Conservation (phyloP, 495 filamentous ascomycete species). For the Penicillium dipodomyicola region DNA sequence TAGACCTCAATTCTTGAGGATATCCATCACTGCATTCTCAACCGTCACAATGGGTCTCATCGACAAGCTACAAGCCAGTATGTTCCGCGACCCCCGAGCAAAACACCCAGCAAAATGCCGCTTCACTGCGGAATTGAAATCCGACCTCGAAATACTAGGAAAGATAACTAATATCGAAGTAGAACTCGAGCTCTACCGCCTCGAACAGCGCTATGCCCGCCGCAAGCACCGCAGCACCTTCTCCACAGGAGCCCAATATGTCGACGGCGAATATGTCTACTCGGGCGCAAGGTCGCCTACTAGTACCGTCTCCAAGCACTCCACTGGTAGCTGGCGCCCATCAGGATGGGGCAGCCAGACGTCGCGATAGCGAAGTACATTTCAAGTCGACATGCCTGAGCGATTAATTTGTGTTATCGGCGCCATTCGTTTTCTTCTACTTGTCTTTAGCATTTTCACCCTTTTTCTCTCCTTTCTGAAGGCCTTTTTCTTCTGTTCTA, state of each 20-base stretch:
- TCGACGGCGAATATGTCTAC: slow-evolving; percentile 91
- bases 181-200: slow-evolving; percentile 83
- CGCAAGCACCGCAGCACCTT: slow-evolving; percentile 84
- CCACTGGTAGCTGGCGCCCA: slow-evolving; percentile 43
- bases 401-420: slow-evolving; percentile 7
- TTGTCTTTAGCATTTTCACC: slow-evolving; percentile 10
- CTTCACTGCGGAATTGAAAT: not conserved
- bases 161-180: slow-evolving; percentile 23
- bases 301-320: slow-evolving; percentile 43
- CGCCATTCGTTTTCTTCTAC: slow-evolving; percentile 9
- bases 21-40: slow-evolving; percentile 1
- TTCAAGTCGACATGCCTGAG: slow-evolving; percentile 2
- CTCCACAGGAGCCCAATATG: slow-evolving; percentile 79
- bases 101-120: not conserved
- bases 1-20: not conserved
- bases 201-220: slow-evolving; percentile 89
- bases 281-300: slow-evolving; percentile 38
- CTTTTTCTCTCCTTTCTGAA: not conserved
- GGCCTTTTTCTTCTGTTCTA: not conserved
- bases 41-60: slow-evolving; percentile 43
- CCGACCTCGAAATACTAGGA: not conserved
- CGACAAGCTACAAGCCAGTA: slow-evolving; percentile 58
- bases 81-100: slow-evolving; percentile 13
- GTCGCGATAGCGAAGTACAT: slow-evolving; percentile 28
- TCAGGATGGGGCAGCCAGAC: slow-evolving; percentile 34